phyloP scores from a whole-genome alignment of 139 green algal genomes.

The Diplosphaera chodatii region DNA sequence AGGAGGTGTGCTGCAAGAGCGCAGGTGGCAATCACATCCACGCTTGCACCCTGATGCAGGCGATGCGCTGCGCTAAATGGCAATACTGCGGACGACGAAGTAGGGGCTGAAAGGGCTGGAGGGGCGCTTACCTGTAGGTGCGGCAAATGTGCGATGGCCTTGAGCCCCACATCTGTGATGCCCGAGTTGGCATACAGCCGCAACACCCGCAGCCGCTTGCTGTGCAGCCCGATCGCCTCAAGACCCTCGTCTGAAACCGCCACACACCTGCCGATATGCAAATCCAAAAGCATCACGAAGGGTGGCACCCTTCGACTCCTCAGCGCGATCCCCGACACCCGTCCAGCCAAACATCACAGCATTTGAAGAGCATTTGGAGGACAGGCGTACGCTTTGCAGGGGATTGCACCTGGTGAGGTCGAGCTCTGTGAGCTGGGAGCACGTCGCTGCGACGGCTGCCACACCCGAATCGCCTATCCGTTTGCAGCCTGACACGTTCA shows the following conservation, averaged over 20 bases:
- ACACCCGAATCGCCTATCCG: slow-evolving; percentile 13
- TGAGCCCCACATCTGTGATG: slow-evolving; percentile 3
- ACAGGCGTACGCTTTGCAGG: too few species aligned
- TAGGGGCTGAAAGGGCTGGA: too few species aligned
- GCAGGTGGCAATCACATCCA: too few species aligned
- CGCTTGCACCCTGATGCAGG: too few species aligned
- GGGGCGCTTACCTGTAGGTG: slow-evolving; percentile 1
- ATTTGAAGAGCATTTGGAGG: too few species aligned
- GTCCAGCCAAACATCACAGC: too few species aligned
- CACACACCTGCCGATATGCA: slow-evolving; percentile 26
- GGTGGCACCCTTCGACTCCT: too few species aligned
- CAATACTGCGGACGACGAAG: too few species aligned
- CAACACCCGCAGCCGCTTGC: slow-evolving; percentile 7
- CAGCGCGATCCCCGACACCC: too few species aligned
- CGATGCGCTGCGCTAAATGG: too few species aligned
- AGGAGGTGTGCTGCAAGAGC: too few species aligned
- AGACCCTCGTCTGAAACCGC: slow-evolving; percentile 5
- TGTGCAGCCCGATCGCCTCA: neutral
- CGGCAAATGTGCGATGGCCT: neutral
- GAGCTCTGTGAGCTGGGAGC: slow-evolving; percentile 6
- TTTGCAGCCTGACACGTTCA: slow-evolving; percentile 26
- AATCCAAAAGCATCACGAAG: too few species aligned
- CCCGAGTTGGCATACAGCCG: slow-evolving; percentile 15
- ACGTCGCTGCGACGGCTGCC: neutral
- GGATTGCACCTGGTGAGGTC: slow-evolving; percentile 23